Percentiles rank a stretch among this genome's conserved stretches.
Evolutionary conservation across 306 rosid species (phyloP).

Genomic region (Carpinus viminea): DNA sequence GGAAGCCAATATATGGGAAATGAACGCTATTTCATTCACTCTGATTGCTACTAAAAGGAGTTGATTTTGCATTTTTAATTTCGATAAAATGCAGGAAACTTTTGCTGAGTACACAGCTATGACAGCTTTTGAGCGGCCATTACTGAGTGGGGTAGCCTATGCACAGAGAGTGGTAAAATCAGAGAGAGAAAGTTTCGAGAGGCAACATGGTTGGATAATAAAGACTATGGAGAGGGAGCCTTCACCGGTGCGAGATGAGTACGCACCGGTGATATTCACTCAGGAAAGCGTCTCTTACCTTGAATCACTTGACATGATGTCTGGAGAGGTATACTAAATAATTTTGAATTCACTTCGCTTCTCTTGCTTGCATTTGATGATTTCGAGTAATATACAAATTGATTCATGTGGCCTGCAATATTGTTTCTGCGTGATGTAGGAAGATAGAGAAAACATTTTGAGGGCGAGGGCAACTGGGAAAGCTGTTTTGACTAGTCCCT

Average conservation of each 20-base stretch:
- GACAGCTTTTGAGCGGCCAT: constrained; percentile 94
- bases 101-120: constrained; percentile 95
- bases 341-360: constrained; percentile 14
- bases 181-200: constrained; percentile 79
- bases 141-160: constrained; percentile 94
- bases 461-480: constrained; percentile 98
- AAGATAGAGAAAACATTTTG: constrained; percentile 90
- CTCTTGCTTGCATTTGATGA: not conserved
- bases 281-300: constrained; percentile 90
- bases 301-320: constrained; percentile 98
- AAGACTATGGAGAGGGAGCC: constrained; percentile 89
- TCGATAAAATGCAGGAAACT: constrained; percentile 65
- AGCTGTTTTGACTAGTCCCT: constrained; percentile 97
- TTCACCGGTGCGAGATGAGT: constrained; percentile 82
- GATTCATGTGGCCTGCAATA: constrained; percentile 15
- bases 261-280: constrained; percentile 91
- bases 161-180: constrained; percentile 78
- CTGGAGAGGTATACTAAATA: constrained; percentile 76
- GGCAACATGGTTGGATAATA: constrained; percentile 85
- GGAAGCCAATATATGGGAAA: not conserved
- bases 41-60: not conserved
- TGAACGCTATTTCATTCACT: not conserved
- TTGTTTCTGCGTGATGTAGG: constrained; percentile 52
- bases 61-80: constrained; percentile 3
- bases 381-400: not conserved